Evolutionary conservation across 108 stramenopile genomes (phyloP), one percentile per base, ranked within the genome.

Genomic region (Skeletonema marinoi): DNA sequence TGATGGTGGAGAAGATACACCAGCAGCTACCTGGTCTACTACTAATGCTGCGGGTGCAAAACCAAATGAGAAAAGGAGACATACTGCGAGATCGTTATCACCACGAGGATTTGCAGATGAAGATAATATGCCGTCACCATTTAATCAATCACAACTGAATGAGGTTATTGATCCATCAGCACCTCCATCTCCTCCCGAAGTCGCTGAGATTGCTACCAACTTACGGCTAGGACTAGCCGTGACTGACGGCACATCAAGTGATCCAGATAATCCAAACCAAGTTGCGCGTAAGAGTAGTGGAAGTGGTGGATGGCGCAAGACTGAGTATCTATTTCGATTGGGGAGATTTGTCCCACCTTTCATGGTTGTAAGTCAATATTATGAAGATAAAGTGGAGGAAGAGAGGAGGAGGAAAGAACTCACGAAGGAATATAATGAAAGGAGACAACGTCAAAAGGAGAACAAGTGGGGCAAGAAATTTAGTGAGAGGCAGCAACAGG

Each of bases 331-430:
- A 16, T 71, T 81, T 59, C 67, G 63, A 61, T 70, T 81, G 9
- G 74, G 74, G 4, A 70, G 74, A 59, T 70, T 81, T 19, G 42
- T 81, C 38, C 74, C 80, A n/a, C 68, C 80, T 2, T 64, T 81
- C 19, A 62, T 64, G 62, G 59, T 81, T 21, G 80, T 81, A 12
- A 71, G 74, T 30, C 64, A 75, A 35, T 81, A 81, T 46, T 75
- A 81, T 32, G 61, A 79, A 38, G 78, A 79, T 56, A 51, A 79
- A 56, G 70, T 75, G 60, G 64, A 71, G 36, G 64, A 50, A 21
- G 78, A 67, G 31, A 33, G 64, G 14, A 33, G 70, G 12, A 66
- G 60, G 33, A 64, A 60, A 25, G 35, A 72, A 46, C 42, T 74
- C 16, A 56, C 70, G n/a, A 56, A 65, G 46, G 68, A 81, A 61